Base-by-base conservation (phyloP, 768 basidiomycete species). In the Lyophyllum decastes region DNA sequence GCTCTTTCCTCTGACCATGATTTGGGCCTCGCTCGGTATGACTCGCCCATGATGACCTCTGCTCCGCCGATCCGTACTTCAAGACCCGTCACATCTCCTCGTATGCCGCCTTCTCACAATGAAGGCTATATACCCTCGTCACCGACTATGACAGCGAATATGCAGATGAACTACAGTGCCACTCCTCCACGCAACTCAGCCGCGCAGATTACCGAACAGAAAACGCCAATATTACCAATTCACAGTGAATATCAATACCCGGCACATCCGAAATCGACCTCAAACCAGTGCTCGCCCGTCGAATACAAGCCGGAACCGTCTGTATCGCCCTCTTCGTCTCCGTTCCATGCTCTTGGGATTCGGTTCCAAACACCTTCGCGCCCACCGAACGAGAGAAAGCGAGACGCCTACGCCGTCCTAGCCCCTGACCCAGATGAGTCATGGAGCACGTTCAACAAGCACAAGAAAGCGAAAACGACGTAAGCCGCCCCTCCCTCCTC, bases 401-500 rank as follows among this genome's bases (percentile, higher is more conserved):
- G 52, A 17, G 68, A 75, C 38, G 71, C 72, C 8, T 75, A 77
- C 47, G 57, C 57, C 19, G 69, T 68, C 52, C 41, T 59, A 9
- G 51, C 48, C 4, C 46, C 61, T 7, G 73, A 77, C 49, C 55
- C 69, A 2, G 76, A 77, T 46, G 73, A 74, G 49, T 62, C 69
- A 19, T 78, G 76, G 76, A 70, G 67, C 21, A 76, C 77, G 1
- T 60, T 78, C 12, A 72, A 72, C 4, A n/a, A 55, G 4, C 65
- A 68, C 21, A 77, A 73, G 61, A 74, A 68, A 55, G 41, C 40
- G 7, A 75, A 73, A 35, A 33, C 49, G 8, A 66, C 54, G 71
- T 70, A 17, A 17, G 58, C 16, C 33, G 40, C 30, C 19, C 19
- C 12, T 35, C 35, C 11, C 30, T 16, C n/a, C 34, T 4, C 24